Percentiles rank a stretch among this genome's conserved stretches.
Evolutionary conservation across 2,329 filamentous ascomycete species (phyloP).

Genomic region (Neofusicoccum sp.): DNA sequence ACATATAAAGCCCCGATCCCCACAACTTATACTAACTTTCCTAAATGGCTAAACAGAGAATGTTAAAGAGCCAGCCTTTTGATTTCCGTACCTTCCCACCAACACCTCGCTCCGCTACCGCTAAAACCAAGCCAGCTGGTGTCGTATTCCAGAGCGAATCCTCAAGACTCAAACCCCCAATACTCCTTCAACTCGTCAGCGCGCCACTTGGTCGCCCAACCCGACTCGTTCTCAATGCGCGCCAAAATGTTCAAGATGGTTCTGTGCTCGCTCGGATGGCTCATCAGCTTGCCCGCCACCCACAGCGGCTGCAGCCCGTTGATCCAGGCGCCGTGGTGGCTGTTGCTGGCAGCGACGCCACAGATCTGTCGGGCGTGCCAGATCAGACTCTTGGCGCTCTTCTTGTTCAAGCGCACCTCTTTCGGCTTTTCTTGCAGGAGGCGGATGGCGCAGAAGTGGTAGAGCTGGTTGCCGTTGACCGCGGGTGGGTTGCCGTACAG

Average conservation of each 20-base stretch:
- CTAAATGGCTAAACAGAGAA: too few relatives aligned
- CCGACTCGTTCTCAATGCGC: slow-evolving; percentile 52
- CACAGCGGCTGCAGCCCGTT: slow-evolving; percentile 43
- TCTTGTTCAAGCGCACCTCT: slow-evolving; percentile 16
- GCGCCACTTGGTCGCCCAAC: slow-evolving; percentile 55
- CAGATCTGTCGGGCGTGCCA: slow-evolving; percentile 51
- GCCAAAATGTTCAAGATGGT: slow-evolving; percentile 50
- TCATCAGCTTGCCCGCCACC: slow-evolving; percentile 50
- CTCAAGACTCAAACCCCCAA: slow-evolving; percentile 40
- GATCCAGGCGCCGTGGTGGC: slow-evolving; percentile 44
- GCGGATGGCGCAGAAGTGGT: slow-evolving; percentile 22
- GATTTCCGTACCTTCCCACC: too few relatives aligned
- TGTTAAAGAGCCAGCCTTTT: too few relatives aligned
- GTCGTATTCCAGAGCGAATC: too few relatives aligned
- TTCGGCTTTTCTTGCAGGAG: slow-evolving; percentile 30
- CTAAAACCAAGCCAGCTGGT: too few relatives aligned
- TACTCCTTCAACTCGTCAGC: slow-evolving; percentile 53
- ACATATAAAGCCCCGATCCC: too few relatives aligned
- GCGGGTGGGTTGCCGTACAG: slow-evolving; percentile 24
- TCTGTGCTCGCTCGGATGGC: slow-evolving; percentile 42
- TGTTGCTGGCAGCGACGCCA: slow-evolving; percentile 46
- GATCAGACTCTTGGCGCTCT: slow-evolving; percentile 35
- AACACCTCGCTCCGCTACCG: too few relatives aligned
- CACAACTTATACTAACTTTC: too few relatives aligned
- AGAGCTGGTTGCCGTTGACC: slow-evolving; percentile 23